Evolutionary conservation across 352 stramenopile genomes (phyloP), one percentile per base, ranked within the genome.

Genomic region (Phytopythium boreale): DNA sequence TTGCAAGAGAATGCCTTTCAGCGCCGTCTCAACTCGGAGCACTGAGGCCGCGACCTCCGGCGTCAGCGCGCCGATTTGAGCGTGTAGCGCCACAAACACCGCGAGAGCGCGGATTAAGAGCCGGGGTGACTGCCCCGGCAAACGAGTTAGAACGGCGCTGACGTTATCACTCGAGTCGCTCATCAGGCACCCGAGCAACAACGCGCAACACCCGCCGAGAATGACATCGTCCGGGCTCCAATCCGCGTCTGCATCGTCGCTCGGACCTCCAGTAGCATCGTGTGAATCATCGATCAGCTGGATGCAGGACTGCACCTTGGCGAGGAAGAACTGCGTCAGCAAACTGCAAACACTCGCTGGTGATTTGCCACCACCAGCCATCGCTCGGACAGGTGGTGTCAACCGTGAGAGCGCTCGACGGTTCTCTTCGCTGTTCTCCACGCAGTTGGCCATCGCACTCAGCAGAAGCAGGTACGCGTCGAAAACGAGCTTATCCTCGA

Each of bases 151-250:
- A 50, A 93, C 73, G 4, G 36, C 46, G 22, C 58, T 43, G 34
- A 68, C 70, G 55, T 87, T 87, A 12, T 34, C 55, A 0, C 61
- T 50, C 3, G 80, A 88, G 12, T 71, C 61, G 34, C 80, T 80
- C 78, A 93, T 90, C 61, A 95, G 52, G 59, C 81, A 93, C 20
- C 86, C 86, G 1, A 95, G 71, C 41, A 95, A 46, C 20, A 95
- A 63, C 4, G 84, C 89, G 2, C 63, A 72, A 31, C 80, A 92
- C 0, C 86, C 86, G 52, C 82, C 76, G 12, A 95, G 75, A 59
- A 95, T 79, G 22, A 93, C 76, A 50, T 93, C 84, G 61, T 95
- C 84, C 7, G 86, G 82, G 17, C 79, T 71, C 82, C 79, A 91
- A 15, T 77, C 61, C 19, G 76, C 55, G 22, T 50, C 31, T 4